These are phyloP conservation scores for Pythium aphanidermatum DNA, from an alignment of 352 stramenopile species.

Conservation along the genomic window DNA sequence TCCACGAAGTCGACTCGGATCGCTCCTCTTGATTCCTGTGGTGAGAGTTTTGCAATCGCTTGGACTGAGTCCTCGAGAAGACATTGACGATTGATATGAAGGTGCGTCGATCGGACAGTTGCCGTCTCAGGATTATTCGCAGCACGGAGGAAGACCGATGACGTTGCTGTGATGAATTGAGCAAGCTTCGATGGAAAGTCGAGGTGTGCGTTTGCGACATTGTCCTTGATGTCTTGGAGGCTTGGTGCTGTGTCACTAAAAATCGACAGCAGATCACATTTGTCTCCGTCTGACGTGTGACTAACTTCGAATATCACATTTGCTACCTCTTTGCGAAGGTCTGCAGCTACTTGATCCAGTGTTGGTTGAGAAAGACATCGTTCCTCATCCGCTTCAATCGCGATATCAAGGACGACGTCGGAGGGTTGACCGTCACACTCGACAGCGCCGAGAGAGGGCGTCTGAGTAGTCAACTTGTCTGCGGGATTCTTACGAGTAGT, in stretches of 20 bases:
- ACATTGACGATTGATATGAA: conserved; percentile 4
- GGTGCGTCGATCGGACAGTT: neutral
- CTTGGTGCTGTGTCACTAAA: neutral
- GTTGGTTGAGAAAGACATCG: no score
- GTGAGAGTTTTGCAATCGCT: neutral
- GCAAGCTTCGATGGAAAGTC: conserved; percentile 16
- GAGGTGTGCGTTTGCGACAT: neutral
- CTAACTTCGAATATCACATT: no score
- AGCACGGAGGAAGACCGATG: conserved; percentile 7
- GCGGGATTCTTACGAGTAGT: no score
- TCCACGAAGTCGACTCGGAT: conserved; percentile 62
- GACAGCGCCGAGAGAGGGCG: no score
- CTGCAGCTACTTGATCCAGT: no score
- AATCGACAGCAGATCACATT: no score
- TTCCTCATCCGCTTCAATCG: no score
- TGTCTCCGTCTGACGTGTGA: no score
- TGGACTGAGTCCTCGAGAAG: conserved; percentile 10
- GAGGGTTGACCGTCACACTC: no score
- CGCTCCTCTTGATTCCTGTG: neutral
- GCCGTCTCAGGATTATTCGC: conserved; percentile 1
- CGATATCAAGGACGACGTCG: no score
- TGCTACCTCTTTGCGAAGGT: no score
- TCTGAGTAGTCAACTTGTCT: no score
- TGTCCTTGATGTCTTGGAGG: conserved; percentile 1
- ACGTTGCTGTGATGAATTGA: conserved; percentile 10